These are phyloP conservation scores for Leccinum huronense DNA, from an alignment of 1,284 basidiomycete genomes.

Conservation along the genomic window DNA sequence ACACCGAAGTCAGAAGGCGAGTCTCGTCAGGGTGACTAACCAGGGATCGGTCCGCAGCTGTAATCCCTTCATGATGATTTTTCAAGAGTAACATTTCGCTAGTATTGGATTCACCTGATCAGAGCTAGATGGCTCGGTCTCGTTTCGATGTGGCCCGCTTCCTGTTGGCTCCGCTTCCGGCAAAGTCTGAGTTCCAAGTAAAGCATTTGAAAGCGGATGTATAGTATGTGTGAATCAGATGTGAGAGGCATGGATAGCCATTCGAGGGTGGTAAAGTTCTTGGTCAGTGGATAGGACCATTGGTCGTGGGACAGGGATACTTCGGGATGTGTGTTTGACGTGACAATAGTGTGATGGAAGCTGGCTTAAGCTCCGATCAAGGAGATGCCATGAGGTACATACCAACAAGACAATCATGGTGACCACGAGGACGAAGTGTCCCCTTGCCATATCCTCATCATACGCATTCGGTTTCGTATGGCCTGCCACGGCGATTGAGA, in stretches of 20 bases:
- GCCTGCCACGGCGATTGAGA: neutral
- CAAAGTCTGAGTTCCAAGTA: neutral
- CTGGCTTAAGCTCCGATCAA: neutral
- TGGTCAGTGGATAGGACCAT: neutral
- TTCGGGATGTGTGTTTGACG: neutral
- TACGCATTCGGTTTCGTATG: neutral
- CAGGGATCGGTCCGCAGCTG: conserved; percentile 87
- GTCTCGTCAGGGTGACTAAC: conserved; percentile 40
- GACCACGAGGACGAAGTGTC: neutral
- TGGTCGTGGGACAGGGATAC: neutral
- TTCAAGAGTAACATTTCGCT: conserved; percentile 89
- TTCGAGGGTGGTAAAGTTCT: neutral
- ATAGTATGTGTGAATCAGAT: neutral
- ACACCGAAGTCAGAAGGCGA: conserved; percentile 2
- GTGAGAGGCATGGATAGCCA: neutral
- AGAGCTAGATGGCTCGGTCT: too few species aligned
- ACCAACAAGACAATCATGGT: neutral
- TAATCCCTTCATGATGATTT: conserved; percentile 88
- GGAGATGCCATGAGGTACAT: neutral
- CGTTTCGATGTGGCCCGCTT: too few species aligned
- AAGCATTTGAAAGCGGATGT: neutral
- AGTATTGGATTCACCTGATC: conserved; percentile 72
- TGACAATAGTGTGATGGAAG: too few species aligned
- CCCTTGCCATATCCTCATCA: neutral
- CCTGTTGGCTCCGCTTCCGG: too few species aligned